These are phyloP conservation scores for Soucietia sequanensis DNA, from an alignment of 805 yeast species.

Conservation along the genomic window DNA sequence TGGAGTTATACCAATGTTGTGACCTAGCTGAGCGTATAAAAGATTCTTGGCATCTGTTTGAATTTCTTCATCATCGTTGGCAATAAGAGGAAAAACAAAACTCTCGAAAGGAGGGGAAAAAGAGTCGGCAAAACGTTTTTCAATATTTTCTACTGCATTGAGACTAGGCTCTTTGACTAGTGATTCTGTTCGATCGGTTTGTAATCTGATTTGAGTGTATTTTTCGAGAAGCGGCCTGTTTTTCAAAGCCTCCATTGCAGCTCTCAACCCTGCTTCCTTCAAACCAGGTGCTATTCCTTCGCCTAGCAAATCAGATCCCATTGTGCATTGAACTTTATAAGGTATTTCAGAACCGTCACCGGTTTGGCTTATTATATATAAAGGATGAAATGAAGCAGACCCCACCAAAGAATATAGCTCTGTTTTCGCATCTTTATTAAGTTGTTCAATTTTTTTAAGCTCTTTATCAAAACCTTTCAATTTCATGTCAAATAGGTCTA, in stretches of 20 bases:
- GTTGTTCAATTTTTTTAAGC: slow-evolving; percentile 31
- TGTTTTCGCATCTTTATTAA: slow-evolving; percentile 70
- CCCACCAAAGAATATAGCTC: slow-evolving; percentile 80
- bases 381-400: slow-evolving; percentile 62
- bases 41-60: slow-evolving; percentile 38
- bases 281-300: slow-evolving; percentile 65
- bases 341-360: slow-evolving; percentile 50
- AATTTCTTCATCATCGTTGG: slow-evolving; percentile 15
- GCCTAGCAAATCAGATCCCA: slow-evolving; percentile 68
- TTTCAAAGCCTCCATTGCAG: slow-evolving; percentile 77
- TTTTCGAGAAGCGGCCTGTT: slow-evolving; percentile 62
- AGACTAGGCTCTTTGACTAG: not conserved
- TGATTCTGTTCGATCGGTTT: slow-evolving; percentile 14
- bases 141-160: slow-evolving; percentile 3
- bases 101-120: slow-evolving; percentile 3
- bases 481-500: slow-evolving; percentile 48
- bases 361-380: slow-evolving; percentile 47
- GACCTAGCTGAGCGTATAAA: slow-evolving; percentile 38
- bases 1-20: slow-evolving; percentile 32
- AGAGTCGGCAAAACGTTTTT: too few species aligned
- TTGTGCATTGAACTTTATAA: slow-evolving; percentile 62
- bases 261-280: slow-evolving; percentile 78
- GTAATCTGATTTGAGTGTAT: slow-evolving; percentile 52
- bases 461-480: slow-evolving; percentile 30
- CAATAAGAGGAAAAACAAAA: slow-evolving; percentile 27